Evolutionary conservation across 495 filamentous ascomycete species (phyloP).

Genomic region (Astrocystis sublimbata): DNA sequence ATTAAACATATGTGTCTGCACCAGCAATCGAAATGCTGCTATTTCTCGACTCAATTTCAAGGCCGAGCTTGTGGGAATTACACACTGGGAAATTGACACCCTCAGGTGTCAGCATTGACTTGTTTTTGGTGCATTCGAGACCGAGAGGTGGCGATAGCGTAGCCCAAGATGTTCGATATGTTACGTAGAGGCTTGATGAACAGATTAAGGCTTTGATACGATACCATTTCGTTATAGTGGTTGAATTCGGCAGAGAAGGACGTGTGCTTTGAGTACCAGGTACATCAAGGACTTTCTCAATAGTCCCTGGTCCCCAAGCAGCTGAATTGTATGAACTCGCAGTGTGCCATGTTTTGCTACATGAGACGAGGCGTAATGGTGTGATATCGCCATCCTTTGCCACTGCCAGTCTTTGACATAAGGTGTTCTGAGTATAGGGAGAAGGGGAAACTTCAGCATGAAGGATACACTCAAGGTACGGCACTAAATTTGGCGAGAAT

Average conservation of each 20-base stretch:
- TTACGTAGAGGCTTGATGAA: background rate
- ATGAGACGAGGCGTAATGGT: background rate
- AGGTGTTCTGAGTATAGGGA: too few relatives aligned
- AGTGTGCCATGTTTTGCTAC: background rate
- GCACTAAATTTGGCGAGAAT: background rate
- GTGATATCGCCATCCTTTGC: background rate
- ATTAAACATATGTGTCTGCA: background rate
- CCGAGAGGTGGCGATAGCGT: background rate
- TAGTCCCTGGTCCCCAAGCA: too few relatives aligned
- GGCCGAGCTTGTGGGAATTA: too few relatives aligned
- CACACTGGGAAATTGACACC: too few relatives aligned
- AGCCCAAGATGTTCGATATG: background rate
- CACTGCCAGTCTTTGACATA: constrained; percentile 18
- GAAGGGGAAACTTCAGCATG: too few relatives aligned
- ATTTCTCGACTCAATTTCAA: constrained; percentile 5
- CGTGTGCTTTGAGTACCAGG: too few relatives aligned
- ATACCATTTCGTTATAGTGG: background rate
- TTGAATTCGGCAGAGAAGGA: background rate
- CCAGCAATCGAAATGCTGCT: background rate
- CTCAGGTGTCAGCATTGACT: background rate
- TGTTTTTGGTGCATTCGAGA: background rate
- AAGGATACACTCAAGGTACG: constrained; percentile 2
- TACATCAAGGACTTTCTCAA: too few relatives aligned
- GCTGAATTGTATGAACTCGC: too few relatives aligned
- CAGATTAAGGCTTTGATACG: background rate